A percentile compares a stretch with the other conserved stretches of the same genome.
Evolutionary conservation across 768 basidiomycete species (phyloP).

Genomic region (Leccinum sublutescens): DNA sequence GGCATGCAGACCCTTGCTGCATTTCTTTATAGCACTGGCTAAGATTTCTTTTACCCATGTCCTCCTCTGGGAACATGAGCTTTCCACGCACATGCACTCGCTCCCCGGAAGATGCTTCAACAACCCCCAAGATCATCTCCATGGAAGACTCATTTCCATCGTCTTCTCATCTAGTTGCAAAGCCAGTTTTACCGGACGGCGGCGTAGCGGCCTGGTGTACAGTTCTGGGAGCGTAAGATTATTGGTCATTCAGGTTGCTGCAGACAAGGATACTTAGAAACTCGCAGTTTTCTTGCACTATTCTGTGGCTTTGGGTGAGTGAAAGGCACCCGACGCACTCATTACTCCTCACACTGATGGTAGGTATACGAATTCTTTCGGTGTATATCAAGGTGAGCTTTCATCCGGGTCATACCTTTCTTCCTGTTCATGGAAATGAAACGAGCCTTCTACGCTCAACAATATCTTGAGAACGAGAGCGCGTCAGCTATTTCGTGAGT

Average conservation of each 20-base stretch:
- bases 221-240: constrained; percentile 25
- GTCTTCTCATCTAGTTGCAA: not conserved
- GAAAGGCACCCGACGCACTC: no score
- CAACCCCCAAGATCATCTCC: not conserved
- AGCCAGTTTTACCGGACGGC: constrained; percentile 12
- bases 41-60: not conserved
- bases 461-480: constrained; percentile 21
- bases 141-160: not conserved
- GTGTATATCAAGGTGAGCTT: constrained; percentile 28
- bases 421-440: not conserved
- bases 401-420: not conserved
- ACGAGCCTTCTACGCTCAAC: constrained; percentile 24
- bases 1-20: not conserved
- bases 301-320: constrained; percentile 29
- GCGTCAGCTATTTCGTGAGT: constrained; percentile 27
- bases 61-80: not conserved
- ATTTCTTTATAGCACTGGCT: not conserved
- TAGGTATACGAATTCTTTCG: constrained; percentile 24
- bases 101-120: not conserved
- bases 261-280: not conserved
- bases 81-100: not conserved
- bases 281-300: constrained; percentile 23
- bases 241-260: not conserved
- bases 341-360: not conserved
- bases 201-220: constrained; percentile 28